Evolutionary conservation across 2,329 filamentous ascomycete genomes (phyloP).

Genomic region (Emergomyces pasteurianus): DNA sequence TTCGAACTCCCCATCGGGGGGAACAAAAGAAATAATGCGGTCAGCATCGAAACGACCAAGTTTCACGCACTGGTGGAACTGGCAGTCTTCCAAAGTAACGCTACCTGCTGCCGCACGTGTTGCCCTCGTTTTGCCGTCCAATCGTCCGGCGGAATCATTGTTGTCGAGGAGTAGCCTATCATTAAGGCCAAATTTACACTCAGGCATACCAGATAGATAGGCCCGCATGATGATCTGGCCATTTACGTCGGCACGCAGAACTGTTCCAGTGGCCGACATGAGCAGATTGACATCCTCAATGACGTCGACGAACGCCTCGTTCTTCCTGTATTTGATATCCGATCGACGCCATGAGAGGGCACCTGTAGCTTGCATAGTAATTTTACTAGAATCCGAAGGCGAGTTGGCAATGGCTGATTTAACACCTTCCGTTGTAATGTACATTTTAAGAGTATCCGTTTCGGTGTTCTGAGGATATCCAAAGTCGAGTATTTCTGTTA

Average conservation of each 20-base stretch:
- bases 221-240: slow-evolving; percentile 98
- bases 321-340: slow-evolving; percentile 98
- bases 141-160: slow-evolving; percentile 44
- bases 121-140: slow-evolving; percentile 57
- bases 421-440: slow-evolving; percentile 98
- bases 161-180: slow-evolving; percentile 85
- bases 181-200: slow-evolving; percentile 98
- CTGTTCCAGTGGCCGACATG: slow-evolving; percentile 95
- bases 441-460: slow-evolving; percentile 98
- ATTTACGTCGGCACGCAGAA: slow-evolving; percentile 89
- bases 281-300: slow-evolving; percentile 98
- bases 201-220: slow-evolving; percentile 88
- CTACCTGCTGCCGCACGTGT: slow-evolving; percentile 92
- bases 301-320: slow-evolving; percentile 97
- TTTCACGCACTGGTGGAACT: slow-evolving; percentile 98
- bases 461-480: slow-evolving; percentile 98
- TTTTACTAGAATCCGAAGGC: slow-evolving; percentile 81
- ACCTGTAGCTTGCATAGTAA: slow-evolving; percentile 98
- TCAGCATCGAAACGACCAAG: slow-evolving; percentile 94
- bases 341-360: slow-evolving; percentile 93
- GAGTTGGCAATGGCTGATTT: slow-evolving; percentile 63
- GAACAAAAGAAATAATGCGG: slow-evolving; percentile 92
- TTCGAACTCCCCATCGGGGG: slow-evolving; percentile 95
- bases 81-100: slow-evolving; percentile 93
- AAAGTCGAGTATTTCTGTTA: slow-evolving; percentile 88